phyloP scores from a whole-genome alignment of 1,139 yeast genomes.

The Geotrichum siamense region DNA sequence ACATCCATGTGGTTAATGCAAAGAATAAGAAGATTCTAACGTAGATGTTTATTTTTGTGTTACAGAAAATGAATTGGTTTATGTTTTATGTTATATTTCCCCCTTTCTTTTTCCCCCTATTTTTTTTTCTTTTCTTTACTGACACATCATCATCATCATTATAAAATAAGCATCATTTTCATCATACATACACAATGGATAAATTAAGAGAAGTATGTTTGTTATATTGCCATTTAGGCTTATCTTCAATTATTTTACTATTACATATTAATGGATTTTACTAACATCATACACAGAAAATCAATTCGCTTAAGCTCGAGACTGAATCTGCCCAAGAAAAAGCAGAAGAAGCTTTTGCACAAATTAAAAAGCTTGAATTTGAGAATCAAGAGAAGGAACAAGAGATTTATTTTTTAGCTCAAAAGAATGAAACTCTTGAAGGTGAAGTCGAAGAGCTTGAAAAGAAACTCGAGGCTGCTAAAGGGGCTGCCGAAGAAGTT shows the following conservation, averaged over 20 bases:
- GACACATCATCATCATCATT: not conserved
- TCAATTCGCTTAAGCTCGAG: constrained; percentile 83
- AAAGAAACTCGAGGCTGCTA: constrained; percentile 66
- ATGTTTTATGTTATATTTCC: too few relatives aligned
- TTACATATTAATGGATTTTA: too few relatives aligned
- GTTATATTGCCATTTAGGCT: not conserved
- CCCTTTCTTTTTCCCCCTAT: not conserved
- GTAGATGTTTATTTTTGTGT: too few relatives aligned
- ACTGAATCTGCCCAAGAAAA: constrained; percentile 97
- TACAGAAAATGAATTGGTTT: too few relatives aligned
- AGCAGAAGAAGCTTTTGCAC: constrained; percentile 76
- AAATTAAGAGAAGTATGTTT: constrained; percentile 45
- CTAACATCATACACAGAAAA: constrained; percentile 59
- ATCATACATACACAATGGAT: constrained; percentile 35
- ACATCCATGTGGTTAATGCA: too few relatives aligned
- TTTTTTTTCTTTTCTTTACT: not conserved
- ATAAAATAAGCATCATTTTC: not conserved
- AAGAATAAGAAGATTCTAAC: too few relatives aligned
- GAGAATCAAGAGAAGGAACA: constrained; percentile 88
- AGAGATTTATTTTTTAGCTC: constrained; percentile 85
- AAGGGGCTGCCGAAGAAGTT: constrained; percentile 88
- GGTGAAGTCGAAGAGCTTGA: constrained; percentile 87
- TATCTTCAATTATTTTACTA: not conserved
- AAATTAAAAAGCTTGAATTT: constrained; percentile 86
- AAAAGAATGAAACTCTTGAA: constrained; percentile 87